Base-by-base conservation (phyloP, 768 basidiomycete species). In the Neoboletus subvelutipes region DNA sequence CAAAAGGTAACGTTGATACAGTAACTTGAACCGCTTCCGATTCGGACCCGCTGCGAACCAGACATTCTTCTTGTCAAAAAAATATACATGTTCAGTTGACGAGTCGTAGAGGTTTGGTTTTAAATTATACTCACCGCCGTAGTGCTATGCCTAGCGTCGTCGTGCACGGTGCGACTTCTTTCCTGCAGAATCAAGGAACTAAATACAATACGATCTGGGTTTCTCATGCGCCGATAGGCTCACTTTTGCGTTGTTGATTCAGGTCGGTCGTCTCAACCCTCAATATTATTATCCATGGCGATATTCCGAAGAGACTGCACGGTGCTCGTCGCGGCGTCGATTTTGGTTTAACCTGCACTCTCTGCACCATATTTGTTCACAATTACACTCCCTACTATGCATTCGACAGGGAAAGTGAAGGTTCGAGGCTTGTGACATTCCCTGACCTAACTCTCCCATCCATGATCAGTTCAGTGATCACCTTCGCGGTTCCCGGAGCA, bases 401-500 rank as follows among this genome's bases (percentile, higher is more conserved):
- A 40, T 33, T 46, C 47, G 68, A 77, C 48, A 77, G 50, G 56
- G 75, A 75, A 26, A 59, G 64, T 13, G 69, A 71, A 10, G 77
- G 83, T 49, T 73, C 77, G 41, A 86, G 75, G 58, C 68, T 76
- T 59, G 71, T 73, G 61, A 87, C 66, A 49, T 84, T 75, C 1
- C 83, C 84, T 55, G 84, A 86, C 37, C 66, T 76, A 46, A 82
- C 80, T 57, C 79, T 79, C 12, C 88, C 88, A 33, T 86, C 81
- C 73, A 93, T 75, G 8, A 94, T 73, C 18, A 90, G 72, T 69
- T 92, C 89, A 15, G 83, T 76, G 41, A 97, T 68, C 8, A 82
- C 83, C 61, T 80, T 83, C 1, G 87, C 94, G 4, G 92, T 94
- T 5, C 90, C 93, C 0, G 93, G 92, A 4, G 86, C 91, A 67